Percentiles rank a stretch among this genome's conserved stretches.
Evolutionary conservation across 495 filamentous ascomycete species (phyloP).

Genomic region (Lasiosphaeris hirsuta): DNA sequence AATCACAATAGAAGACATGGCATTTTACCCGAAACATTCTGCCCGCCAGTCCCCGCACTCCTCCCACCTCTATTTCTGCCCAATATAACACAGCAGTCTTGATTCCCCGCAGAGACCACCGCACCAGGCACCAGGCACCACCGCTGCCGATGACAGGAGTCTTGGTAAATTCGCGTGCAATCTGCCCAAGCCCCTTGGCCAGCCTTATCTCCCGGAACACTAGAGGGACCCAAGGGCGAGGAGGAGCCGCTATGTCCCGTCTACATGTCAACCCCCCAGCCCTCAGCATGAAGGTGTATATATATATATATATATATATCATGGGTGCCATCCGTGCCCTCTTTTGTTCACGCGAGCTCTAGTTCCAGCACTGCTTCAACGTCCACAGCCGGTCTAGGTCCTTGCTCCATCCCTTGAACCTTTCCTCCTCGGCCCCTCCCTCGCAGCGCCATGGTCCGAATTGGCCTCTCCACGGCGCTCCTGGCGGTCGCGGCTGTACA

Average conservation of each 20-base stretch:
- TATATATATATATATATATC: constrained; percentile 1
- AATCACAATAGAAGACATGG: not conserved
- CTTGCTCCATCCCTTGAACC: not conserved
- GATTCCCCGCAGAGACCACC: constrained; percentile 11
- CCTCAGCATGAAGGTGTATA: not conserved
- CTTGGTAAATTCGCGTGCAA: constrained; percentile 32
- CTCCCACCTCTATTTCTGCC: not conserved
- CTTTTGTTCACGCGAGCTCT: not conserved
- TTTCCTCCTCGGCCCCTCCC: not conserved
- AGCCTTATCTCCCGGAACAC: not conserved
- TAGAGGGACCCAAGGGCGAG: not conserved
- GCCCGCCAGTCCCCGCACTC: constrained; percentile 5
- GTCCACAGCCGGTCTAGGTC: not conserved
- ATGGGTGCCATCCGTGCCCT: not conserved
- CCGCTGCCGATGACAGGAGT: constrained; percentile 24
- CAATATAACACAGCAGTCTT: not conserved
- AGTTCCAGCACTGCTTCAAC: constrained; percentile 3
- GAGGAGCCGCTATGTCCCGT: not conserved
- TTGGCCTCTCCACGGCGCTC: constrained; percentile 28
- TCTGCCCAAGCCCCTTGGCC: constrained; percentile 11
- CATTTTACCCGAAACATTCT: constrained; percentile 2
- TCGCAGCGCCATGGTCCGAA: constrained; percentile 24
- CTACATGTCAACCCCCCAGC: not conserved
- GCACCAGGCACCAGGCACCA: constrained; percentile 22
- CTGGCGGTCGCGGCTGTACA: constrained; percentile 32